These are phyloP conservation scores for Trametes pubescens DNA, from an alignment of 1,284 basidiomycete genomes.

Conservation along the genomic window DNA sequence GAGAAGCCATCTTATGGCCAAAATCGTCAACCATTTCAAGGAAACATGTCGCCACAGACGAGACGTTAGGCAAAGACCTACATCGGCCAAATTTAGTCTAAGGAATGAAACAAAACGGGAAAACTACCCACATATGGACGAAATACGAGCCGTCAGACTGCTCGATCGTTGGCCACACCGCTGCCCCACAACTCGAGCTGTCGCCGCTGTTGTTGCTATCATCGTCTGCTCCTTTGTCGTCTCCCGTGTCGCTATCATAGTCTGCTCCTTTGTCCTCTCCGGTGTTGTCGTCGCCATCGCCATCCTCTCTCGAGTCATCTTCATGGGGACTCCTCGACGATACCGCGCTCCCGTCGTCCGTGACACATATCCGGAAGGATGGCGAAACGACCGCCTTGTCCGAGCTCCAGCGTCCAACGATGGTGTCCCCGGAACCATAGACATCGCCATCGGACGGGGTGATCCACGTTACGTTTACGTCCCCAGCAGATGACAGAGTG, in stretches of 20 bases:
- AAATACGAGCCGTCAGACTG: slow-evolving; percentile 43
- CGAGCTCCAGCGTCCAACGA: slow-evolving; percentile 43
- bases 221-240: too few relatives aligned
- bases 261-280: neutral
- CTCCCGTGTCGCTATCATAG: neutral
- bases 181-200: slow-evolving; percentile 44
- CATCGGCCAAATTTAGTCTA: neutral
- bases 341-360: slow-evolving; percentile 5
- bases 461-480: slow-evolving; percentile 38
- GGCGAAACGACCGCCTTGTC: slow-evolving; percentile 37
- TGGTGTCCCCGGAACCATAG: slow-evolving; percentile 42
- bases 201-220: neutral
- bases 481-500: slow-evolving; percentile 12
- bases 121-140: slow-evolving; percentile 39
- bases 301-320: slow-evolving; percentile 8
- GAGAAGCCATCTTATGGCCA: slow-evolving; percentile 47
- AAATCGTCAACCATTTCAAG: slow-evolving; percentile 53
- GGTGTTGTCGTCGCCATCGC: slow-evolving; percentile 3
- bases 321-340: slow-evolving; percentile 2
- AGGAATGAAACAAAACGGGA: neutral
- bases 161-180: slow-evolving; percentile 49
- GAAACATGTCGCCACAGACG: slow-evolving; percentile 41
- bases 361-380: slow-evolving; percentile 40
- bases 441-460: slow-evolving; percentile 41
- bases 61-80: slow-evolving; percentile 47